These are phyloP conservation scores for Eimeria acervulina DNA, from an alignment of 169 alveolate species.

Conservation along the genomic window DNA sequence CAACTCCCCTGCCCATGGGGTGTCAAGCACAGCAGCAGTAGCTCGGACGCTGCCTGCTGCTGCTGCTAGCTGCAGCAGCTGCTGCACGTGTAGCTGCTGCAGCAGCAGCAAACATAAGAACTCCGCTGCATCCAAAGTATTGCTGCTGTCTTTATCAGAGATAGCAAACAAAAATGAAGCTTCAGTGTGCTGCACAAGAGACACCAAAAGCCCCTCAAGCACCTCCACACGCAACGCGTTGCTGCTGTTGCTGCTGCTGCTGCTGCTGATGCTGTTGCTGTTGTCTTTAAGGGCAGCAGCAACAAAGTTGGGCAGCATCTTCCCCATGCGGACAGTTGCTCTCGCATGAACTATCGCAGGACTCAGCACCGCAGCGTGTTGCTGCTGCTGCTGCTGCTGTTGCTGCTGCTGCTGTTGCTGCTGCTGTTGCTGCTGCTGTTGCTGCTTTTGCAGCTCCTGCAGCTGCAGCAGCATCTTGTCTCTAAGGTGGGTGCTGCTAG, in stretches of 20 bases:
- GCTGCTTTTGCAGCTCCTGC: conserved; percentile 52
- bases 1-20: conserved; percentile 21
- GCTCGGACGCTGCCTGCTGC: not conserved
- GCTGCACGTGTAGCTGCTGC: conserved; percentile 71
- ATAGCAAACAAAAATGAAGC: conserved; percentile 9
- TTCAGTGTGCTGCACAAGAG: not conserved
- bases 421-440: conserved; percentile 14
- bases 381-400: too few species aligned
- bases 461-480: conserved; percentile 35
- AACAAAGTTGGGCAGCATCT: conserved; percentile 3
- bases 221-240: conserved; percentile 28
- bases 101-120: conserved; percentile 37
- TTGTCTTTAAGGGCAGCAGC: not conserved
- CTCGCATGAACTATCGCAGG: not conserved
- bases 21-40: not conserved
- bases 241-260: conserved; percentile 23
- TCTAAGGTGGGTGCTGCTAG: not conserved
- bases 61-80: conserved; percentile 26
- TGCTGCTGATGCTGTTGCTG: not conserved
- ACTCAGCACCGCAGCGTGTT: not conserved
- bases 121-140: not conserved
- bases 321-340: conserved; percentile 4
- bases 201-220: not conserved
- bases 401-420: not conserved
- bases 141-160: conserved; percentile 2